A percentile compares a stretch with the other conserved stretches of the same genome.
phyloP scores from a whole-genome alignment of 2,329 filamentous ascomycete species.

The Colletotrichum abscissum region DNA sequence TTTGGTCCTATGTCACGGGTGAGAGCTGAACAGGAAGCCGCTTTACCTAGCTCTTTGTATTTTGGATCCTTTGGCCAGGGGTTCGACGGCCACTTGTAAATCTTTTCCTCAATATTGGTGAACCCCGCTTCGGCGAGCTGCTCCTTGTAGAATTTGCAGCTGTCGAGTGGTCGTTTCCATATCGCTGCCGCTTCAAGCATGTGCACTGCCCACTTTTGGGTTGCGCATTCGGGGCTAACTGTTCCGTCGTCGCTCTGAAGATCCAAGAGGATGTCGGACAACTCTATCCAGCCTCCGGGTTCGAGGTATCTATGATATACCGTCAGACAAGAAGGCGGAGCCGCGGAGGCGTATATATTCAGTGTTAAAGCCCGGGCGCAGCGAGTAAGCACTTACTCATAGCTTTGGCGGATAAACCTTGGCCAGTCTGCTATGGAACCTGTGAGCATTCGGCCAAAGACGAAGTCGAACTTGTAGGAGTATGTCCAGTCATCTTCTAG shows the following conservation, averaged over 20 bases:
- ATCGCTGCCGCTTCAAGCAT: constrained; percentile 46
- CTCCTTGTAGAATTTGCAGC: constrained; percentile 44
- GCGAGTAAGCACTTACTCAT: constrained; percentile 38
- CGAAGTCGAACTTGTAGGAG: constrained; percentile 51
- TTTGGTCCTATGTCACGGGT: not conserved
- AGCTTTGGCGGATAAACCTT: constrained; percentile 49
- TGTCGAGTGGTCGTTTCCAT: constrained; percentile 44
- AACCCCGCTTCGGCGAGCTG: constrained; percentile 65
- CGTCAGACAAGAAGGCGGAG: too few relatives aligned
- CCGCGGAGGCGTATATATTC: too few relatives aligned
- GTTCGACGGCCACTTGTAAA: constrained; percentile 62
- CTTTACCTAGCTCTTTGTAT: constrained; percentile 61
- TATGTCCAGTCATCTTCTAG: constrained; percentile 54
- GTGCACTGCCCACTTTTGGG: constrained; percentile 46
- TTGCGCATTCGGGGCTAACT: constrained; percentile 38
- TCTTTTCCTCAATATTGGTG: constrained; percentile 58
- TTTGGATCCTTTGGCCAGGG: constrained; percentile 62
- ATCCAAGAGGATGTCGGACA: constrained; percentile 54
- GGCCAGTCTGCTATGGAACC: constrained; percentile 49
- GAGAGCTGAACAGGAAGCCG: not conserved
- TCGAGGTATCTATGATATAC: constrained; percentile 41
- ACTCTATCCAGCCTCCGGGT: constrained; percentile 57
- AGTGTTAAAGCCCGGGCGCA: too few relatives aligned
- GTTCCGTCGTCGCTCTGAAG: constrained; percentile 55
- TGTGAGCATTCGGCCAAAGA: constrained; percentile 53